phyloP scores from a whole-genome alignment of 768 basidiomycete species.

The Termitomyces heimii region DNA sequence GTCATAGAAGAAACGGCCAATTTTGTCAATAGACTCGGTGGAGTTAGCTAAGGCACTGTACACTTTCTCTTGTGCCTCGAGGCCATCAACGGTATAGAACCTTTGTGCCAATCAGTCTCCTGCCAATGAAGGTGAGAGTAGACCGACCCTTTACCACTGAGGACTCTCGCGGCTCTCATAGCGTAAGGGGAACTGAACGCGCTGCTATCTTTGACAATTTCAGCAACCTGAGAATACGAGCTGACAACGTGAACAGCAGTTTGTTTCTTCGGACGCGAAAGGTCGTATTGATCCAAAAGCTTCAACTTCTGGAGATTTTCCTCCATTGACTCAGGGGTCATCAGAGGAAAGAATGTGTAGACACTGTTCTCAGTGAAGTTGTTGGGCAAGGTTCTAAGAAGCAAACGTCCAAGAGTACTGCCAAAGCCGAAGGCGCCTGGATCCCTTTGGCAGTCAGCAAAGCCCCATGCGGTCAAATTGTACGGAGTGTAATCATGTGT shows the following conservation, averaged over 20 bases:
- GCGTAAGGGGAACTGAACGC: slow-evolving; percentile 46
- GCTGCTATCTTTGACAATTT: slow-evolving; percentile 41
- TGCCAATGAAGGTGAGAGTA: neutral
- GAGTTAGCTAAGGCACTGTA: slow-evolving; percentile 39
- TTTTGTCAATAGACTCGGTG: slow-evolving; percentile 40
- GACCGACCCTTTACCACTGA: slow-evolving; percentile 53
- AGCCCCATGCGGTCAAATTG: slow-evolving; percentile 83
- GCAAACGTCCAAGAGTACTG: slow-evolving; percentile 65
- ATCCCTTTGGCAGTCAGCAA: slow-evolving; percentile 76
- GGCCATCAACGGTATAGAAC: slow-evolving; percentile 59
- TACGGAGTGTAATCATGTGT: slow-evolving; percentile 77
- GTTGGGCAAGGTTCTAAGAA: slow-evolving; percentile 69
- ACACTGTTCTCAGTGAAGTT: slow-evolving; percentile 63
- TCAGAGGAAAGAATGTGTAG: slow-evolving; percentile 86
- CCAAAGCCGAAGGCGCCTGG: slow-evolving; percentile 68
- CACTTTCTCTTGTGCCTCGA: slow-evolving; percentile 44
- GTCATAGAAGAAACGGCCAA: slow-evolving; percentile 59
- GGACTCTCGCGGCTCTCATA: slow-evolving; percentile 42
- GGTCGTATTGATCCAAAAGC: slow-evolving; percentile 47
- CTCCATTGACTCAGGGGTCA: slow-evolving; percentile 72
- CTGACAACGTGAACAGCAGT: slow-evolving; percentile 25
- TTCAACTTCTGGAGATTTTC: slow-evolving; percentile 50
- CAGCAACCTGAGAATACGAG: slow-evolving; percentile 45
- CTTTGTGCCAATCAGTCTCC: slow-evolving; percentile 25
- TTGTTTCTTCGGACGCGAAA: slow-evolving; percentile 38